phyloP scores from a whole-genome alignment of 2,329 filamentous ascomycete species.

The Aspergillus viridinutans region DNA sequence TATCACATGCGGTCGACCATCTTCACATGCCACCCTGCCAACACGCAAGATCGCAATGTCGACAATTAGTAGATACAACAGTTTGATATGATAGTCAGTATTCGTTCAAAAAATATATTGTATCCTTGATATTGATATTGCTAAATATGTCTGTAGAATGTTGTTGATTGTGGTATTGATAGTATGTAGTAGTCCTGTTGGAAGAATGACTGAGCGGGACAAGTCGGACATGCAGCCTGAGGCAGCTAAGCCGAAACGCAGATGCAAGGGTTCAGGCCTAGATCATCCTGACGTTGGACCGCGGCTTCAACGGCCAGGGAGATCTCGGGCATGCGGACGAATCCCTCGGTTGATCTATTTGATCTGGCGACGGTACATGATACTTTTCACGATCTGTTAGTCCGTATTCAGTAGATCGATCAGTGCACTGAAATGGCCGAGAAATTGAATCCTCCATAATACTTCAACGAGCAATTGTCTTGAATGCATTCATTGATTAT shows the following conservation, averaged over 20 bases:
- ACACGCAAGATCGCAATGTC: not conserved
- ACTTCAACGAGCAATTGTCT: not conserved
- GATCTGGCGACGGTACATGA: too few relatives aligned
- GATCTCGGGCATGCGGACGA: constrained; percentile 17
- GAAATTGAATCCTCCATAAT: not conserved
- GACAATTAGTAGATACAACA: not conserved
- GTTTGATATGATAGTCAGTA: not conserved
- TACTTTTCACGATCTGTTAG: not conserved
- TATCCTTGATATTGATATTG: not conserved
- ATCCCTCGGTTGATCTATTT: constrained; percentile 1
- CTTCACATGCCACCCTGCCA: constrained; percentile 1
- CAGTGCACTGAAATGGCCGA: not conserved
- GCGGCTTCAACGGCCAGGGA: constrained; percentile 9
- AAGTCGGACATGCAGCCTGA: not conserved
- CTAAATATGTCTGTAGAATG: not conserved
- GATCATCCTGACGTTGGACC: constrained; percentile 5
- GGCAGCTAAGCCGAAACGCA: not conserved
- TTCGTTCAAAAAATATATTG: not conserved
- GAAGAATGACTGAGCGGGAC: not conserved
- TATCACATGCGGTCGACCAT: not conserved
- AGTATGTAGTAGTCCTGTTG: not conserved
- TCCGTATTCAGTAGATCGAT: not conserved
- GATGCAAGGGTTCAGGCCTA: not conserved
- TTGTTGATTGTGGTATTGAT: not conserved
- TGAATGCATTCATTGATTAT: not conserved